Percentiles rank a stretch among this genome's conserved stretches.
phyloP scores from a whole-genome alignment of 495 filamentous ascomycete species.

The Friedmanniomyces endolithicus region DNA sequence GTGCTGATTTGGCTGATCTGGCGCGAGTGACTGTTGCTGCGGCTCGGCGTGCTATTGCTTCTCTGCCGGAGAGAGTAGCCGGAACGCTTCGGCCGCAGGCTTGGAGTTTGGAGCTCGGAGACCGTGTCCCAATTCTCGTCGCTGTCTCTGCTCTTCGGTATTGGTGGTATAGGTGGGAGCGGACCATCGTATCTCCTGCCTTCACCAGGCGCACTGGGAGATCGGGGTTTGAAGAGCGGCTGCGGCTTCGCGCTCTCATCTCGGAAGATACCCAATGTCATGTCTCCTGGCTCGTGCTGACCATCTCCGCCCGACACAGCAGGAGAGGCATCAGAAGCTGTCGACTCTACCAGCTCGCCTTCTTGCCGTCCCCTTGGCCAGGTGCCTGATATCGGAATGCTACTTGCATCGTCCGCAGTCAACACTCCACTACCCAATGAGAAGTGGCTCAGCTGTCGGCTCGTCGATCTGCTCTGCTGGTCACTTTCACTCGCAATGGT shows the following conservation, averaged over 20 bases:
- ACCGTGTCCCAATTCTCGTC: slow-evolving; percentile 30
- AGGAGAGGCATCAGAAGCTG: neutral
- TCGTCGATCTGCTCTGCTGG: slow-evolving; percentile 8
- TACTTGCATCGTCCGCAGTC: slow-evolving; percentile 18
- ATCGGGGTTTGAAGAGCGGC: slow-evolving; percentile 13
- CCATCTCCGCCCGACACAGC: neutral
- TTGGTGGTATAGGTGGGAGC: slow-evolving; percentile 17
- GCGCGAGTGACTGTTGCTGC: slow-evolving; percentile 13
- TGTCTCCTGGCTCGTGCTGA: slow-evolving; percentile 12
- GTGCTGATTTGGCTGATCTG: slow-evolving; percentile 13
- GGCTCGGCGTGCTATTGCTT: slow-evolving; percentile 19
- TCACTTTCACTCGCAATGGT: slow-evolving; percentile 32
- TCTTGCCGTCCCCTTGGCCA: slow-evolving; percentile 3
- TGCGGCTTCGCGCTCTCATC: slow-evolving; percentile 19
- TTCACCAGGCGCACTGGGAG: neutral
- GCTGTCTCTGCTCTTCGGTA: slow-evolving; percentile 16
- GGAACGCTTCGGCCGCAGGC: slow-evolving; percentile 26
- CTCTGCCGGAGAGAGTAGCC: slow-evolving; percentile 23
- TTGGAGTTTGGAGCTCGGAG: slow-evolving; percentile 27
- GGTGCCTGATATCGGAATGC: slow-evolving; percentile 7
- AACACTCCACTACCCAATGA: slow-evolving; percentile 18
- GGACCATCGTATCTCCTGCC: slow-evolving; percentile 14
- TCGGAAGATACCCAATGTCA: slow-evolving; percentile 14
- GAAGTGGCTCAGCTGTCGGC: slow-evolving; percentile 21
- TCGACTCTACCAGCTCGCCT: slow-evolving; percentile 11